phyloP scores from a whole-genome alignment of 2,329 filamentous ascomycete species.

The Eutypella sp. region DNA sequence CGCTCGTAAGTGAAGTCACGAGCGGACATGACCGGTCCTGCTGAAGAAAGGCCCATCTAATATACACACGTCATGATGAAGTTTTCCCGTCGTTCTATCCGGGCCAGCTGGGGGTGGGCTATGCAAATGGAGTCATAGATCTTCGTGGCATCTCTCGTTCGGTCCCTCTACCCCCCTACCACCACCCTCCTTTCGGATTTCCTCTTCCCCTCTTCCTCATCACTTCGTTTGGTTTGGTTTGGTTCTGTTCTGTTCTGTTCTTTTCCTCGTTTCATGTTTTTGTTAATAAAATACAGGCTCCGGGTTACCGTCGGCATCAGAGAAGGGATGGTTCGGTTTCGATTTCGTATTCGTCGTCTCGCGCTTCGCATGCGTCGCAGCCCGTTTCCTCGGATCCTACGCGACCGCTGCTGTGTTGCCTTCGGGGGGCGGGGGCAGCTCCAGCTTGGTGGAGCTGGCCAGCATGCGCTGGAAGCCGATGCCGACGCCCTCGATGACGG shows the following conservation, averaged over 20 bases:
- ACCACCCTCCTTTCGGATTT: neutral
- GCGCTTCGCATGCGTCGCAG: neutral
- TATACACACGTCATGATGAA: neutral
- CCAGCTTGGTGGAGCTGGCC: constrained; percentile 80
- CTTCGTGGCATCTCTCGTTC: too few relatives aligned
- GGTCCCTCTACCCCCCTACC: too few relatives aligned
- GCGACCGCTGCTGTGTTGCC: neutral
- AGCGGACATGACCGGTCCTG: neutral
- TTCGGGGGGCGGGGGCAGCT: constrained; percentile 29
- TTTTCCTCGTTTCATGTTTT: neutral
- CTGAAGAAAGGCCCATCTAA: neutral
- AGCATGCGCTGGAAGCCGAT: constrained; percentile 95
- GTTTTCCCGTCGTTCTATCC: neutral
- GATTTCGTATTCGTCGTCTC: neutral
- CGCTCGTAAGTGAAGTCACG: neutral
- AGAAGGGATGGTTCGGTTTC: constrained; percentile 1
- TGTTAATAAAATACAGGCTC: constrained; percentile 1
- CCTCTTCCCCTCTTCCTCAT: neutral
- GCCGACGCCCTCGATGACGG: constrained; percentile 94
- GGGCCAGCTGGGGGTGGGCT: too few relatives aligned
- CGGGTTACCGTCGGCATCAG: neutral
- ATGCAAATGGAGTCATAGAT: neutral
- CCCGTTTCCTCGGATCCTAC: neutral
- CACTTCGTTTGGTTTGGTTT: too few relatives aligned
- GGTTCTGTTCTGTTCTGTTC: too few relatives aligned